Conservation (phyloP, 176 grass and related monocot genomes). For the Carex littledalei region DNA sequence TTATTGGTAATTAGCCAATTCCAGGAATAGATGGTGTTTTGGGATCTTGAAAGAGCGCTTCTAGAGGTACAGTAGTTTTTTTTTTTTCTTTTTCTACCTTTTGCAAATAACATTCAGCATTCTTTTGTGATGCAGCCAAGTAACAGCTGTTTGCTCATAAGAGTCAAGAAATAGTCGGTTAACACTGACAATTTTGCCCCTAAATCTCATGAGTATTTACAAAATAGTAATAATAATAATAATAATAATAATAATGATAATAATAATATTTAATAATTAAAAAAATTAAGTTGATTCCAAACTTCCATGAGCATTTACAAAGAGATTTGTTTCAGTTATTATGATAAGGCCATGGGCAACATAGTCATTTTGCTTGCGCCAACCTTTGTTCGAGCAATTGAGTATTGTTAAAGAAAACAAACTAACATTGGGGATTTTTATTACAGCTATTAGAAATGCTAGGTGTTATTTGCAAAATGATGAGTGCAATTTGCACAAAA, state of each 20-base stretch:
- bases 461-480: not conserved
- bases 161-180: not conserved
- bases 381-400: not conserved
- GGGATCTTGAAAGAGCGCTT: not conserved
- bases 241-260: not conserved
- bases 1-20: conserved; percentile 12
- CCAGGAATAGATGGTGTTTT: not conserved
- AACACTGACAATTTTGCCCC: not conserved
- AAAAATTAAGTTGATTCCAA: not conserved
- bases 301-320: not conserved
- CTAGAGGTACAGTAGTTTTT: not conserved
- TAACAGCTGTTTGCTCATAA: not conserved
- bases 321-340: not conserved
- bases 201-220: not conserved
- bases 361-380: not conserved
- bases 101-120: conserved; percentile 7
- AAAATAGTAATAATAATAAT: not conserved
- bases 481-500: not conserved
- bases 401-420: not conserved
- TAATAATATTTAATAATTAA: not conserved
- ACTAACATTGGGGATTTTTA: not conserved
- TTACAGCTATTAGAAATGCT: not conserved
- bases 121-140: not conserved
- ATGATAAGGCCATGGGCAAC: not conserved
- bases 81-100: not conserved